A percentile compares a stretch with the other conserved stretches of the same genome.
These are phyloP conservation scores for Stentor coeruleus DNA, from an alignment of 73 alveolate genomes.

Conservation along the genomic window DNA sequence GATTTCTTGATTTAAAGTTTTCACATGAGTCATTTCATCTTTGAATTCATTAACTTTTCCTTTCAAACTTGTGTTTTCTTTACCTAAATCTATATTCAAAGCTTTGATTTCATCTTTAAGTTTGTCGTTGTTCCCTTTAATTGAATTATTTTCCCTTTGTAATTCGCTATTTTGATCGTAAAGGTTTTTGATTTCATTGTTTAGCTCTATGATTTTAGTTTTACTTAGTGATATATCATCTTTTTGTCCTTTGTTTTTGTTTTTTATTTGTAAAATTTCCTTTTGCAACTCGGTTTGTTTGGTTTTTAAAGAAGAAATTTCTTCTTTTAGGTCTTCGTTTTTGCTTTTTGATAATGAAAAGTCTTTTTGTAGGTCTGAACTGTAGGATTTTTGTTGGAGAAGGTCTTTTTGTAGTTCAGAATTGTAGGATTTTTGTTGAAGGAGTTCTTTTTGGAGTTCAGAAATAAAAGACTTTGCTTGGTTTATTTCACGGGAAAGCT, in stretches of 20 bases:
- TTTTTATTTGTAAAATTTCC: neutral
- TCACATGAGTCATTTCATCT: neutral
- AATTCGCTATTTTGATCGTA: too few species aligned
- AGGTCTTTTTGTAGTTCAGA: too few species aligned
- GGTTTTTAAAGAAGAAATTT: neutral
- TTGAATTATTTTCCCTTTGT: neutral
- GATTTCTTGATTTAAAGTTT: neutral
- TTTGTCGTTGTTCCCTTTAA: neutral
- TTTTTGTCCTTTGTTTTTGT: neutral
- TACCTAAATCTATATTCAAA: neutral
- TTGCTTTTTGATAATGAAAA: too few species aligned
- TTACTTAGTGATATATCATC: neutral
- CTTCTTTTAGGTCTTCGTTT: neutral
- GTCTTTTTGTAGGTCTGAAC: too few species aligned
- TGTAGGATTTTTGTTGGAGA: too few species aligned
- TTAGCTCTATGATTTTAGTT: neutral
- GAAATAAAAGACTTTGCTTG: neutral
- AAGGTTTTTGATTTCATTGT: neutral
- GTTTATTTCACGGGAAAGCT: neutral
- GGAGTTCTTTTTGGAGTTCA: neutral
- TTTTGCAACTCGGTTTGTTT: neutral
- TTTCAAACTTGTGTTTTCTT: neutral
- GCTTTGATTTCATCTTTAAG: neutral
- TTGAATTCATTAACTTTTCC: neutral
- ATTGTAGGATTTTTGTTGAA: too few species aligned